A percentile compares a stretch with the other conserved stretches of the same genome.
Conservation (phyloP, 2,329 filamentous ascomycete genomes). For the Diplocarpon rosae region DNA sequence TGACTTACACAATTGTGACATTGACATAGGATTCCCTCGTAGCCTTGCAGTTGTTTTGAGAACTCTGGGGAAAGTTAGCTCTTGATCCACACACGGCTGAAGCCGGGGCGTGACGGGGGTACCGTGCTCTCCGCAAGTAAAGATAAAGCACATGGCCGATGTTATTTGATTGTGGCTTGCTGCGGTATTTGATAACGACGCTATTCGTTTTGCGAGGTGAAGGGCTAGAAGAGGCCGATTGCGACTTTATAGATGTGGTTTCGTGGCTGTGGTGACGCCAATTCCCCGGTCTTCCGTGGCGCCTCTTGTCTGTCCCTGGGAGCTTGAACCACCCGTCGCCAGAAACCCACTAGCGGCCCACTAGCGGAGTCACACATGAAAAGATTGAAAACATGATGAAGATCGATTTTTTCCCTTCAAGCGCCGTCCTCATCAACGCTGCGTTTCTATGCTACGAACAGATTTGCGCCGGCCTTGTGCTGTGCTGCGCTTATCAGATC, state of each 20-base stretch:
- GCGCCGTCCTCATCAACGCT: conserved; percentile 82
- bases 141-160: conserved; percentile 23
- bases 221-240: neutral
- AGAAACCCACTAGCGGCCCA: too few species aligned
- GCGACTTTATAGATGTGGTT: conserved; percentile 8
- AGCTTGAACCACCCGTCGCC: neutral
- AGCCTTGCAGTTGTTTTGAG: conserved; percentile 35
- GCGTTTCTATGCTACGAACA: conserved; percentile 91
- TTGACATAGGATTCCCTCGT: conserved; percentile 49
- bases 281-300: neutral
- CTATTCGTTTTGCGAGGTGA: neutral
- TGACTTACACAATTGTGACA: conserved; percentile 47
- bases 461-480: conserved; percentile 33
- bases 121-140: conserved; percentile 28
- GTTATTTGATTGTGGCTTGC: neutral
- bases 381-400: neutral
- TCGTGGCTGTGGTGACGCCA: conserved; percentile 8
- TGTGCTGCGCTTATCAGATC: conserved; percentile 19
- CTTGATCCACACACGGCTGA: conserved; percentile 1
- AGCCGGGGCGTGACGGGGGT: conserved; percentile 8
- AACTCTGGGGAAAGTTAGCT: conserved; percentile 23
- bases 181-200: neutral
- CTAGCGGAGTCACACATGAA: neutral
- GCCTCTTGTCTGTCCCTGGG: neutral
- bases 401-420: conserved; percentile 35